Evolutionary conservation across 305 asterid genomes (phyloP).

Genomic region (Striga hermonthica): DNA sequence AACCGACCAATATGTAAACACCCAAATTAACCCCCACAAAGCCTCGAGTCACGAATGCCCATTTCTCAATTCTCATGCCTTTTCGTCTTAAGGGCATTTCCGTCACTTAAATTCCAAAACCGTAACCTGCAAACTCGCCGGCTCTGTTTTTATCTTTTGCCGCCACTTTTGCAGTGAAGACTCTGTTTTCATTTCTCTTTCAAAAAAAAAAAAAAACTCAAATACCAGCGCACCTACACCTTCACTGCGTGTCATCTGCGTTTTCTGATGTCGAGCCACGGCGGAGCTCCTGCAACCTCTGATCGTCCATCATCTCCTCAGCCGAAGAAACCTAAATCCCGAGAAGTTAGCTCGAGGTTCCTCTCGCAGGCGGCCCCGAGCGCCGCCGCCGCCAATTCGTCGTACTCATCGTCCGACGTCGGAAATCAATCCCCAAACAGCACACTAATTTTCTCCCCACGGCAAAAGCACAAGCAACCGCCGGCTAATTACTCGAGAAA

Average conservation of each 20-base stretch:
- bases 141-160: slow-evolving; percentile 52
- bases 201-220: too few relatives aligned
- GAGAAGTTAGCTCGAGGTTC: slow-evolving; percentile 68
- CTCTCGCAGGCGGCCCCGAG: slow-evolving; percentile 48
- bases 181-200: slow-evolving; percentile 43
- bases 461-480: slow-evolving; percentile 37
- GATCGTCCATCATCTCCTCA: slow-evolving; percentile 33
- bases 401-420: slow-evolving; percentile 6
- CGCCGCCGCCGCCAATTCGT: slow-evolving; percentile 23
- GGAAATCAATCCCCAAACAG: slow-evolving; percentile 44
- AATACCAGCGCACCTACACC: background rate
- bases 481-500: slow-evolving; percentile 34
- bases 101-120: slow-evolving; percentile 32
- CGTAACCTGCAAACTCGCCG: slow-evolving; percentile 46
- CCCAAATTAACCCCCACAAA: slow-evolving; percentile 33
- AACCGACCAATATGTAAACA: slow-evolving; percentile 9
- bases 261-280: slow-evolving; percentile 36
- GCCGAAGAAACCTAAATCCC: slow-evolving; percentile 44
- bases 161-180: slow-evolving; percentile 57
- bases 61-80: too few relatives aligned
- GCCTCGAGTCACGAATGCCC: background rate
- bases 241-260: background rate
- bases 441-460: slow-evolving; percentile 35
- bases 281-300: slow-evolving; percentile 31
- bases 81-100: slow-evolving; percentile 23